Base-by-base conservation (phyloP, 192 early-diverging fungal species). In the Backusella australiensis region DNA sequence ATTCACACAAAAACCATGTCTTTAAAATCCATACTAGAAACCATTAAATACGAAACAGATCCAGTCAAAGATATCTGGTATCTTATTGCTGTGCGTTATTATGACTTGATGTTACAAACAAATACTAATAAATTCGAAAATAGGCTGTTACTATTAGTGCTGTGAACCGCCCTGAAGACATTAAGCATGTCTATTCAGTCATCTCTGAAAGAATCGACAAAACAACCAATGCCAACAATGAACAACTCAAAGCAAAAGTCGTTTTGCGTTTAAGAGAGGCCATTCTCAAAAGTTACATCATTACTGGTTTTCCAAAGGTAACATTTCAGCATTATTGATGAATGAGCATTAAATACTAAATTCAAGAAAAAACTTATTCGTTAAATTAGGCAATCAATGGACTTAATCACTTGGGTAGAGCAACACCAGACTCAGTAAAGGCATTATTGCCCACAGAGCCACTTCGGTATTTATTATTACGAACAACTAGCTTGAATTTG, bases 241-340 rank as follows among this genome's bases (percentile, higher is more conserved):
- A 70, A 3, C 21, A 66, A 17, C 19, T 69, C 6, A 75, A n/a
- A 19, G 49, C 53, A 26, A 49, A 67, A 12, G 67, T 75, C n/a
- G 39, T 74, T 0, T 17, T 75, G 34, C 66, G 63, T 26, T 52
- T 79, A n/a, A 35, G 73, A 49, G 78, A 79, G 0, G 71, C 72
- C 9, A 59, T 79, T 42, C 36, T 79, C 15, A 79, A 79, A 36
- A 63, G 67, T 11, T 63, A 59, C 42, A 41, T 79, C 17, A 73
- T 68, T 12, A 35, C 7, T 34, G 78, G 78, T 34, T 79, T 79
- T 32, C 78, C 78, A 34, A 79, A 74, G 67, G 77, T 79, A 78
- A 32, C 46, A 49, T 49, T 49, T 49, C 46, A 49, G 19, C 46
- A 49, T 49, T 49, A 49, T 6, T 6, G 17, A 6, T n/a, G n/a